These are phyloP conservation scores for Guyanaporus albipodus DNA, from an alignment of 768 basidiomycete genomes.

Conservation along the genomic window DNA sequence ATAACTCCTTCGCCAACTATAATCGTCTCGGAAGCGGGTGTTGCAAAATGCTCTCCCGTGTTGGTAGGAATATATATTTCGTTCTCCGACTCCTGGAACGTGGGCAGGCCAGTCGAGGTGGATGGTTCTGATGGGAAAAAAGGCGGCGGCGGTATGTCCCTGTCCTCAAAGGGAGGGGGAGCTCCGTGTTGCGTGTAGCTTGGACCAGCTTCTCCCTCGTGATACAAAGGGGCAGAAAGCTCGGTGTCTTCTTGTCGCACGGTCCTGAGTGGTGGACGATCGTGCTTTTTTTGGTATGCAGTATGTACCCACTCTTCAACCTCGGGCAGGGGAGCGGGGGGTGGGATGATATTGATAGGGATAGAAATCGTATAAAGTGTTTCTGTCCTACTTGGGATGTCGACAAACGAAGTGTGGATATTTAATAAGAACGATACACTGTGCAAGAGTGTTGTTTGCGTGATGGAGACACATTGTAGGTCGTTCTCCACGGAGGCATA, in stretches of 20 bases:
- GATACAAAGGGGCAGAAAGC: constrained; percentile 57
- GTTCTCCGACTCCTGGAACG: constrained; percentile 76
- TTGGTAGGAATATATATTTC: constrained; percentile 62
- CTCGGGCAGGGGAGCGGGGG: constrained; percentile 75
- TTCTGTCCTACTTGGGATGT: constrained; percentile 64
- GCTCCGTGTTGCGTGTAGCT: constrained; percentile 61
- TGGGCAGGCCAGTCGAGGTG: constrained; percentile 59
- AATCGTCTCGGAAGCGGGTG: constrained; percentile 27
- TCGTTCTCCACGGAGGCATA: constrained; percentile 51
- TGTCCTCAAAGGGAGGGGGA: constrained; percentile 83
- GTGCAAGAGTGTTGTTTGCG: constrained; percentile 81
- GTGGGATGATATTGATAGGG: constrained; percentile 68
- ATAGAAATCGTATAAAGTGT: constrained; percentile 59
- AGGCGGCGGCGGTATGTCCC: constrained; percentile 70
- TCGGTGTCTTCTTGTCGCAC: constrained; percentile 67
- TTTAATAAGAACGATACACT: constrained; percentile 73
- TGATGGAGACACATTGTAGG: constrained; percentile 68
- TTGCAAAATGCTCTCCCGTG: constrained; percentile 36
- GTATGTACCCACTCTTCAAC: constrained; percentile 67
- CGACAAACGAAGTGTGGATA: constrained; percentile 73
- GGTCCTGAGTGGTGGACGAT: constrained; percentile 70
- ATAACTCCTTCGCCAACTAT: constrained; percentile 72
- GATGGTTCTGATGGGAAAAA: constrained; percentile 55
- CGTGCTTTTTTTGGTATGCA: constrained; percentile 86
- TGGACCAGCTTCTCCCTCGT: constrained; percentile 71